A percentile compares a stretch with the other conserved stretches of the same genome.
Conservation (phyloP, 2,329 filamentous ascomycete genomes). For the Fusarium fracticaudum region DNA sequence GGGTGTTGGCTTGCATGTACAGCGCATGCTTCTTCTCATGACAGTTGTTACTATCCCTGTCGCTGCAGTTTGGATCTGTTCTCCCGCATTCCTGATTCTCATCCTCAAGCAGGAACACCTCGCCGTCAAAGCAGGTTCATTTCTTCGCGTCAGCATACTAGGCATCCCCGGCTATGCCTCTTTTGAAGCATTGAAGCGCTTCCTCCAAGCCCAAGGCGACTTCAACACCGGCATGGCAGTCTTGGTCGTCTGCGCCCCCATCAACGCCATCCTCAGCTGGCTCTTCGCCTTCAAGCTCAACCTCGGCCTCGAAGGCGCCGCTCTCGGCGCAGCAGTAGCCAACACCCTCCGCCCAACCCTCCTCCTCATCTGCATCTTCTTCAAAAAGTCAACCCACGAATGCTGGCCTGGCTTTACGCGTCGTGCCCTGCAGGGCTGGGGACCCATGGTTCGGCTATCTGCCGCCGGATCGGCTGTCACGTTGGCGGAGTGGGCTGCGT, state of each 20-base stretch:
- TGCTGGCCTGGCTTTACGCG: slow-evolving; percentile 53
- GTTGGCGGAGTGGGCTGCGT: slow-evolving; percentile 55
- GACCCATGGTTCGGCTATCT: slow-evolving; percentile 51
- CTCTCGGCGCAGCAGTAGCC: slow-evolving; percentile 59
- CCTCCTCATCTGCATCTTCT: slow-evolving; percentile 56
- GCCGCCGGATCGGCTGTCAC: slow-evolving; percentile 52
- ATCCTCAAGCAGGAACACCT: slow-evolving; percentile 59
- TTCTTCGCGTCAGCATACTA: slow-evolving; percentile 58
- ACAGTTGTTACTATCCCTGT: slow-evolving; percentile 58
- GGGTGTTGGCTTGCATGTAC: slow-evolving; percentile 62
- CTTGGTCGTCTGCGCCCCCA: slow-evolving; percentile 57
- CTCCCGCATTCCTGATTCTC: slow-evolving; percentile 55
- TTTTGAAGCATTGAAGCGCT: slow-evolving; percentile 64
- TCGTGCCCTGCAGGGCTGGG: slow-evolving; percentile 51
- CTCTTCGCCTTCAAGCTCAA: slow-evolving; percentile 54
- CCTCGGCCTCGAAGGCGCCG: slow-evolving; percentile 61
- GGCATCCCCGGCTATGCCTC: slow-evolving; percentile 63
- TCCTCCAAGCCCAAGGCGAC: slow-evolving; percentile 64
- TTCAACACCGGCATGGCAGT: slow-evolving; percentile 60
- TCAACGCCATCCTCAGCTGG: slow-evolving; percentile 61
- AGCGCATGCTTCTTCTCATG: slow-evolving; percentile 63
- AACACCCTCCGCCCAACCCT: slow-evolving; percentile 60
- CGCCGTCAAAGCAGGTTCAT: slow-evolving; percentile 59
- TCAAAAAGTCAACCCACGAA: slow-evolving; percentile 47
- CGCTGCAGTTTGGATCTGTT: slow-evolving; percentile 58